These are phyloP conservation scores for Pythium dissotocum DNA, from an alignment of 352 stramenopile genomes.

Conservation along the genomic window DNA sequence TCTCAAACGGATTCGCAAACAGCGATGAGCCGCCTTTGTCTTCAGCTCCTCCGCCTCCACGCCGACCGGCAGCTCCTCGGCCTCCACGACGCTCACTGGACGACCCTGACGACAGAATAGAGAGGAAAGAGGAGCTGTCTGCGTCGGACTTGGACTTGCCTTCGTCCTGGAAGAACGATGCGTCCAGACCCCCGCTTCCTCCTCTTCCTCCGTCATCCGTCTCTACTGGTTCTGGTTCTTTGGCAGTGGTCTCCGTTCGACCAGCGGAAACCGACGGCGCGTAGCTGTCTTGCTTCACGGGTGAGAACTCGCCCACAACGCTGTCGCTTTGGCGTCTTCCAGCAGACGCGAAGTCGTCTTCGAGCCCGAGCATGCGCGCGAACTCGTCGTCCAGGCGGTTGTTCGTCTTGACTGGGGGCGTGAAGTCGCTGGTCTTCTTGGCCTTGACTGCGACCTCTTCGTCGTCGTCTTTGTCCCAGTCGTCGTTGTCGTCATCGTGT, in stretches of 20 bases:
- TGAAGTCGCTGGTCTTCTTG: conserved; percentile 25
- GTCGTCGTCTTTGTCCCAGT: conserved; percentile 28
- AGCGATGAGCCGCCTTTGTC: conserved; percentile 1
- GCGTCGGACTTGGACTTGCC: conserved; percentile 1
- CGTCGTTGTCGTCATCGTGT: conserved; percentile 25
- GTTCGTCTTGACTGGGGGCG: conserved; percentile 29
- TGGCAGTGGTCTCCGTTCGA: conserved; percentile 8
- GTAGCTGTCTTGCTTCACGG: conserved; percentile 13
- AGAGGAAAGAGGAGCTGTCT: conserved; percentile 14
- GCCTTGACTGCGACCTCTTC: conserved; percentile 2
- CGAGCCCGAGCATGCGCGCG: conserved; percentile 60
- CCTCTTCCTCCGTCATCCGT: background rate
- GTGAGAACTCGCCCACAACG: conserved; percentile 2
- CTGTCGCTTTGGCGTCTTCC: conserved; percentile 3
- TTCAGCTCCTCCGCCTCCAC: conserved; percentile 5
- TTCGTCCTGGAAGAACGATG: conserved; percentile 31
- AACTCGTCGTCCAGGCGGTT: conserved; percentile 66
- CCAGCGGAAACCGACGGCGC: background rate
- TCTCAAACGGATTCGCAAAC: conserved; percentile 28
- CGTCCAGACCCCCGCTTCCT: conserved; percentile 16
- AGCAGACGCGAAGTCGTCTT: conserved; percentile 32
- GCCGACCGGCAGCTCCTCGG: conserved; percentile 5
- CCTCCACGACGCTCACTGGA: conserved; percentile 12
- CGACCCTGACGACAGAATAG: conserved; percentile 22
- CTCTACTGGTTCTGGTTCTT: background rate